Conservation (phyloP, 2,329 filamentous ascomycete species). For the Zymoseptoria ardabiliae region DNA sequence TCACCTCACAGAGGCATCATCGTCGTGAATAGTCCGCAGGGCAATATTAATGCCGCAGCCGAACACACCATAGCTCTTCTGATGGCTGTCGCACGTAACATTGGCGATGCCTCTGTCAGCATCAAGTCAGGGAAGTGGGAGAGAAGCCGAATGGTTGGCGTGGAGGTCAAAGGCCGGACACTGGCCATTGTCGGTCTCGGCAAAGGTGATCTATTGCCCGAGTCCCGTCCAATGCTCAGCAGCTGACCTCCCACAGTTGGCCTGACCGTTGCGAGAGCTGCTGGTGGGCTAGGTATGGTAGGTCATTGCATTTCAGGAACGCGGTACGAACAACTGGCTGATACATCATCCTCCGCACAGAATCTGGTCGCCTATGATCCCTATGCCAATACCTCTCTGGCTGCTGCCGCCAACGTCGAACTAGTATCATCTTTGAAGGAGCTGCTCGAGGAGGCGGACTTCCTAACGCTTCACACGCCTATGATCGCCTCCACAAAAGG, state of each 20-base stretch:
- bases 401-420: conserved; percentile 56
- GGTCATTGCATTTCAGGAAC: not conserved
- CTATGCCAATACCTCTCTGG: conserved; percentile 67
- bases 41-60: conserved; percentile 68
- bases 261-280: conserved; percentile 71
- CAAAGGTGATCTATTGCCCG: conserved; percentile 48
- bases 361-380: conserved; percentile 67
- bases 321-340: not conserved
- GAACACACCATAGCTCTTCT: conserved; percentile 48
- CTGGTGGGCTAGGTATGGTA: conserved; percentile 67
- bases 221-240: not conserved
- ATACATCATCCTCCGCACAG: not conserved
- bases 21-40: conserved; percentile 69
- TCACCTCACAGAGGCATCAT: not conserved
- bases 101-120: conserved; percentile 58
- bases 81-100: conserved; percentile 65
- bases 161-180: conserved; percentile 71
- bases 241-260: conserved; percentile 47
- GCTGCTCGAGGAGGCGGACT: conserved; percentile 62
- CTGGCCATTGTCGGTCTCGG: conserved; percentile 71
- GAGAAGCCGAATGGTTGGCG: conserved; percentile 63
- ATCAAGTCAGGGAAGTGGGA: conserved; percentile 71
- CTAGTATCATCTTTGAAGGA: conserved; percentile 29
- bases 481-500: conserved; percentile 69
- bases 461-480: conserved; percentile 75